Evolutionary conservation across 2,329 filamentous ascomycete genomes (phyloP).

Genomic region (Huntiella decipiens): DNA sequence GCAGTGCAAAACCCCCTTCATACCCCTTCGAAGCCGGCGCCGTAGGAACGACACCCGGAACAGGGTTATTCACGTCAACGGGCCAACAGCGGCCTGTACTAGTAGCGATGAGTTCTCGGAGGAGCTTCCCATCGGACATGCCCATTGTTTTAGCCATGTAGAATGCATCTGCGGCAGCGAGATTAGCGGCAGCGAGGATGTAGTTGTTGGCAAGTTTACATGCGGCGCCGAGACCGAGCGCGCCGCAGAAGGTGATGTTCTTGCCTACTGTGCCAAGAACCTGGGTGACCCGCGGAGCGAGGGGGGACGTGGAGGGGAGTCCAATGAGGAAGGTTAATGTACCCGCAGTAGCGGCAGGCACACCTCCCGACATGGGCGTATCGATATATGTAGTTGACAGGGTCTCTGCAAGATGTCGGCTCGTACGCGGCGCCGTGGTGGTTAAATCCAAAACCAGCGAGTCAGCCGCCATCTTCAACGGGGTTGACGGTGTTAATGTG

Average conservation of each 20-base stretch:
- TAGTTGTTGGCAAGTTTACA: slow-evolving; percentile 98
- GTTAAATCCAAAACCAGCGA: too few relatives aligned
- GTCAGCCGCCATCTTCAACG: too few relatives aligned
- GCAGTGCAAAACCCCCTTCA: slow-evolving; percentile 55
- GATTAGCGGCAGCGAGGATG: slow-evolving; percentile 82
- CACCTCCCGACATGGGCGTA: slow-evolving; percentile 91
- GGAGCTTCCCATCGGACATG: slow-evolving; percentile 44
- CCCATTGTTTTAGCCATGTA: slow-evolving; percentile 43
- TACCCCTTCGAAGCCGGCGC: slow-evolving; percentile 64
- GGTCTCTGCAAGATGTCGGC: neutral
- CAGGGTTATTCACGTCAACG: slow-evolving; percentile 87
- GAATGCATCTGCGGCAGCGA: slow-evolving; percentile 47
- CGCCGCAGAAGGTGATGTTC: slow-evolving; percentile 68
- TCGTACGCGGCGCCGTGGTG: neutral
- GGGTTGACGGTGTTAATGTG: too few relatives aligned
- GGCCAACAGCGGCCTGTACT: slow-evolving; percentile 95
- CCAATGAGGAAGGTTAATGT: slow-evolving; percentile 95
- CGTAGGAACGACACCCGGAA: slow-evolving; percentile 60
- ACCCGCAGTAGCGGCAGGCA: slow-evolving; percentile 73
- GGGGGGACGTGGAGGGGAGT: slow-evolving; percentile 27
- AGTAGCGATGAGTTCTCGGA: slow-evolving; percentile 64
- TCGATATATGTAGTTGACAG: slow-evolving; percentile 50
- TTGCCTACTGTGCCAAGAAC: slow-evolving; percentile 69
- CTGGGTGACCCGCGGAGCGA: slow-evolving; percentile 46
- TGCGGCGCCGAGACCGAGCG: slow-evolving; percentile 66